A percentile compares a stretch with the other conserved stretches of the same genome.
Evolutionary conservation across 192 early-diverging fungal species (phyloP).

Genomic region (Umbelopsis ramanniana): DNA sequence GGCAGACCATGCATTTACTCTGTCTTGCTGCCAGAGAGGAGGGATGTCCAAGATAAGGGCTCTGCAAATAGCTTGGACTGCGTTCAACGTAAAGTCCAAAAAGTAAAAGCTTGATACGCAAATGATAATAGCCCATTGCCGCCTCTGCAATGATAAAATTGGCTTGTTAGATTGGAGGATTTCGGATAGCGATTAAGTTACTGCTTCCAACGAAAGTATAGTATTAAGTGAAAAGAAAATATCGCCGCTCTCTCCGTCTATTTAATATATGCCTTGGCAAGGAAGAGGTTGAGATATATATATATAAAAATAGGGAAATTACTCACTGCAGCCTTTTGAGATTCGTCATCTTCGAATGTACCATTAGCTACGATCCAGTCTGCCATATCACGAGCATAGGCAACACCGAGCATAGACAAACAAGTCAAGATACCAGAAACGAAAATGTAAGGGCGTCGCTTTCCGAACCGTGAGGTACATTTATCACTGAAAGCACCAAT

Average conservation of each 20-base stretch:
- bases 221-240: background rate
- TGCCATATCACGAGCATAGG: constrained; percentile 75
- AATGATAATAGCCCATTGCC: constrained; percentile 57
- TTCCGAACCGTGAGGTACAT: constrained; percentile 70
- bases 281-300: too few species aligned
- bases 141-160: background rate
- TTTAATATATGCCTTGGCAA: too few species aligned
- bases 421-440: constrained; percentile 66
- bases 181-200: too few species aligned
- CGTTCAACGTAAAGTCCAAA: constrained; percentile 94
- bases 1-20: constrained; percentile 84
- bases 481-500: constrained; percentile 87
- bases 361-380: background rate
- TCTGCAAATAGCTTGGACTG: constrained; percentile 82
- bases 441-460: constrained; percentile 88
- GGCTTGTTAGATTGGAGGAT: too few species aligned
- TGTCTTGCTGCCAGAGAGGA: constrained; percentile 81
- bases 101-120: constrained; percentile 87
- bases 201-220: background rate
- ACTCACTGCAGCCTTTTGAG: constrained; percentile 15
- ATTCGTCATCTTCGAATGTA: background rate
- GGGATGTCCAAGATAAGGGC: constrained; percentile 87
- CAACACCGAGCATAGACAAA: constrained; percentile 71
- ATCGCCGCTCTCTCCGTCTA: background rate
- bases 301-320: background rate